Base-by-base conservation (phyloP, 306 rosid species). In the Dalbergia cochinchinensis region DNA sequence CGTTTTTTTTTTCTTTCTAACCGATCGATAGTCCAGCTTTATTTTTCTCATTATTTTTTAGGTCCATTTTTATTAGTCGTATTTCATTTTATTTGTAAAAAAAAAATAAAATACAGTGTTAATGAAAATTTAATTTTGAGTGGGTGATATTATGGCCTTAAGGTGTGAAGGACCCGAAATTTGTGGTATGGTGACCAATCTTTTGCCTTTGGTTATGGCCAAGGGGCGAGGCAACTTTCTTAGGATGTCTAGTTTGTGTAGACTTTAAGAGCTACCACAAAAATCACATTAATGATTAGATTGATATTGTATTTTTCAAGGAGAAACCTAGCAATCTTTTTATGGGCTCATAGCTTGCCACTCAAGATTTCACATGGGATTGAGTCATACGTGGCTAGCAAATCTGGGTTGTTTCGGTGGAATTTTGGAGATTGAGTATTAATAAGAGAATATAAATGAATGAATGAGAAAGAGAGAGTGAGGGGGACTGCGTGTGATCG, bases 381-480 rank as follows among this genome's bases (percentile, higher is more conserved):
- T 65, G 14, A 37, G 45, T 3, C 37, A 11, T 20, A 26, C 65
- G 70, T 65, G 70, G 70, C 51, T n/a, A 35, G 4, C 14, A 16
- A 20, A 26, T 69, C 44, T 31, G 4, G 12, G 19, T 41, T 50
- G 80, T 37, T 22, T 78, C 69, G 69, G 63, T 83, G 89, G 71
- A 60, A 39, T 15, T 18, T 22, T 19, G 66, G 35, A 14, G 2
- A 26, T 2, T 26, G 31, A 26, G 3, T 26, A 26, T 26, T 26
- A 26, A 26, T 26, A 3, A 1, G 31, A 7, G 18, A 19, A 14
- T 15, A 19, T 19, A 10, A 58, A 58, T 20, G 78, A 78, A 58
- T 35, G 76, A 31, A 15, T 33, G 33, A 3, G 33, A 16, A 10
- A 34, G 48, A 54, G 39, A 13, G 26, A 34, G 20, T 6, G 3